Evolutionary conservation across 768 basidiomycete species (phyloP).

Genomic region (Candolleomyces aberdarensis): DNA sequence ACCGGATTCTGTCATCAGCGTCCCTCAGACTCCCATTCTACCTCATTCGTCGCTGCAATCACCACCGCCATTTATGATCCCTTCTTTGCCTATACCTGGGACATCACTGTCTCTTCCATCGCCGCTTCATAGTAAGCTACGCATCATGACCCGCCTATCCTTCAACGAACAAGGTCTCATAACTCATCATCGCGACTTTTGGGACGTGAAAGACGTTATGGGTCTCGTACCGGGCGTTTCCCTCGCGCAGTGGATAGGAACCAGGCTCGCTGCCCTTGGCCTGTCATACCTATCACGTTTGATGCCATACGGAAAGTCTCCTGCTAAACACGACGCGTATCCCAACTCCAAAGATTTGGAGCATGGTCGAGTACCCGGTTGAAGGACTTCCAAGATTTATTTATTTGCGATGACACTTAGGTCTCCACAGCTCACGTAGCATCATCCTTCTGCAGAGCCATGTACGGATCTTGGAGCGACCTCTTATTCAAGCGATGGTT

Average conservation of each 20-base stretch:
- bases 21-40: constrained; percentile 24
- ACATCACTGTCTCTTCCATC: constrained; percentile 58
- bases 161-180: constrained; percentile 85
- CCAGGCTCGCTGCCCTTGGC: constrained; percentile 57
- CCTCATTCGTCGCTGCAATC: constrained; percentile 10
- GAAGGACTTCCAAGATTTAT: neutral
- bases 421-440: too few relatives aligned
- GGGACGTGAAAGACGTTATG: constrained; percentile 78
- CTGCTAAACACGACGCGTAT: neutral
- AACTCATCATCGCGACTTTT: constrained; percentile 76
- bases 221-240: constrained; percentile 69
- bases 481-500: too few relatives aligned
- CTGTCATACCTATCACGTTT: constrained; percentile 43
- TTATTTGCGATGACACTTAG: too few relatives aligned
- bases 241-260: constrained; percentile 65
- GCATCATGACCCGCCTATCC: constrained; percentile 65
- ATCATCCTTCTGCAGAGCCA: too few relatives aligned
- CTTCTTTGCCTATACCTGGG: constrained; percentile 55
- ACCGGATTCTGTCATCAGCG: constrained; percentile 28
- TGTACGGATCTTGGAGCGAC: too few relatives aligned
- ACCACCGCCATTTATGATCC: constrained; percentile 30
- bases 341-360: constrained; percentile 12
- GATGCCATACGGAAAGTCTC: constrained; percentile 21
- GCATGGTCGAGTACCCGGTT: constrained; percentile 10
- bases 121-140: constrained; percentile 72